Conservation (phyloP, 495 filamentous ascomycete genomes). For the Aspergillus sclerotiicarbonarius region DNA sequence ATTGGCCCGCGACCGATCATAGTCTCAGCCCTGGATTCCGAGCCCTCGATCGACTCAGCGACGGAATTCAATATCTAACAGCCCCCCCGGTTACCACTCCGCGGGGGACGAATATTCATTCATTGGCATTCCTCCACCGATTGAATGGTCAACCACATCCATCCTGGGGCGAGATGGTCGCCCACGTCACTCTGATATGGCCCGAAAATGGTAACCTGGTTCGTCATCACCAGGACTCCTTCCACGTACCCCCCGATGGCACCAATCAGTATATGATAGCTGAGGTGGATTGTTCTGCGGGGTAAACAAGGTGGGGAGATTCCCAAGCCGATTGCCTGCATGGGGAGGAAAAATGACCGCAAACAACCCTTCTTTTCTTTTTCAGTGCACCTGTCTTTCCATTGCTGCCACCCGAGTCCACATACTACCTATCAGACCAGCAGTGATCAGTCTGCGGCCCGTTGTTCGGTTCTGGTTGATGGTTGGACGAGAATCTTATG, state of each 20-base stretch:
- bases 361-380: conserved; percentile 2
- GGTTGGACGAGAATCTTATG: neutral
- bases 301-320: conserved; percentile 5
- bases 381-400: neutral
- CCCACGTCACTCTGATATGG: neutral
- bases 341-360: neutral
- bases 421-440: conserved; percentile 8
- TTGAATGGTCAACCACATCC: no score
- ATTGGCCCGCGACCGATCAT: conserved; percentile 6
- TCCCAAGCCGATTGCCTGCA: conserved; percentile 1
- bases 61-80: neutral
- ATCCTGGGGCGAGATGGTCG: neutral
- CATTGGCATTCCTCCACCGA: no score
- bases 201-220: neutral
- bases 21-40: neutral
- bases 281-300: conserved; percentile 1
- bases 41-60: neutral
- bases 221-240: neutral
- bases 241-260: neutral
- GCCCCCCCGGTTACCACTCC: no score
- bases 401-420: conserved; percentile 3
- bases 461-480: neutral
- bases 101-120: no score
- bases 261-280: neutral
- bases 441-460: neutral